Base-by-base conservation (phyloP, 106 monocot genomes). In the Amphibolis antarctica region DNA sequence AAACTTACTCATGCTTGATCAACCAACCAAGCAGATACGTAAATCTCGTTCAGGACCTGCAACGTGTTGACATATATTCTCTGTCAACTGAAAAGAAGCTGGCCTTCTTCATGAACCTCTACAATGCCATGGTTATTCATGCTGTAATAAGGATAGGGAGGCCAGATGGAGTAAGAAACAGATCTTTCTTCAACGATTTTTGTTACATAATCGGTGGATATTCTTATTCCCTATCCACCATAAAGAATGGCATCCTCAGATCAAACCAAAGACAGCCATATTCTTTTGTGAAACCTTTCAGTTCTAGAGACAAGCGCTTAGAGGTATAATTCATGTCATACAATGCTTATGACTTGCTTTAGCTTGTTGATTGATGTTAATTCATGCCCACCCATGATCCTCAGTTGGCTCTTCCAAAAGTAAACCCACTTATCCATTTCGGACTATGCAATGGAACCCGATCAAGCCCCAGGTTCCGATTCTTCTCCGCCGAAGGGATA, bases 81-180 rank as follows among this genome's bases (percentile, higher is more conserved):
- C 71, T 96, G 43, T 76, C 82, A 6, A 58, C 50, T 0, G 84
- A 80, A 9, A 86, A 86, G 71, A 72, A 57, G 58, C 67, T 76
- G 46, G 75, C 82, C 44, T 96, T 96, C 76, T 96, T 96, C 72
- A 44, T 96, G 60, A 96, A 96, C 68, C 73, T 96, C 9, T 79
- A 89, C 89, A 96, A 96, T 45, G 86, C 94, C 10, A 96, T 96
- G 94, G 94, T 80, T 48, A 78, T 96, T 75, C 94, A 96, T 44
- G 89, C 89, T 4, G 66, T 86, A 27, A 72, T 86, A 36, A 81
- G 71, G 50, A 54, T 82, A 22, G 94, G 89, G 28, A 73, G 66
- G 27, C 89, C 94, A 0, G 74, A 59, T 11, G 82, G 84, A 13
- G 52, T 80, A 10, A 84, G 84, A 5, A 89, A 89, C 48, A 59